A percentile compares a stretch with the other conserved stretches of the same genome.
These are phyloP conservation scores for Rhexocercosporidium sp. DNA, from an alignment of 2,329 filamentous ascomycete genomes.

Conservation along the genomic window DNA sequence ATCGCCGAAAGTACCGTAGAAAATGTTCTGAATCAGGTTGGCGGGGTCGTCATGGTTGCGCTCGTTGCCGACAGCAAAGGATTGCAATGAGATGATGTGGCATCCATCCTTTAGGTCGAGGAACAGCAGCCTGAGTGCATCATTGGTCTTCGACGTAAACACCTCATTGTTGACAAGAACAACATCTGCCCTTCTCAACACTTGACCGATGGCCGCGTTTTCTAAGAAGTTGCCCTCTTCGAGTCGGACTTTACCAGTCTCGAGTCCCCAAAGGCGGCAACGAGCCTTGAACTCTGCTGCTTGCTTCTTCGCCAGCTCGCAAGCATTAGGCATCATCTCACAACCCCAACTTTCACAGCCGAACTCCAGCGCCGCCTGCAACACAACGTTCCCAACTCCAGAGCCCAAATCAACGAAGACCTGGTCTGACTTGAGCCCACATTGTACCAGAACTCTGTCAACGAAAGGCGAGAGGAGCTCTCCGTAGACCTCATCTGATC, in stretches of 20 bases:
- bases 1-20: conserved; percentile 68
- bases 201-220: conserved; percentile 70
- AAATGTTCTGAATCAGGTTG: conserved; percentile 79
- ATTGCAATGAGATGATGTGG: conserved; percentile 89
- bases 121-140: conserved; percentile 84
- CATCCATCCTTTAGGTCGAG: conserved; percentile 90
- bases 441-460: conserved; percentile 77
- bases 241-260: conserved; percentile 78
- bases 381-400: conserved; percentile 92
- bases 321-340: conserved; percentile 93
- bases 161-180: conserved; percentile 98
- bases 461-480: conserved; percentile 88
- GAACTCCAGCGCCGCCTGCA: conserved; percentile 91
- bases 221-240: conserved; percentile 84
- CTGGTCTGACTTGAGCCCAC: conserved; percentile 78
- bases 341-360: conserved; percentile 96
- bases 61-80: conserved; percentile 78
- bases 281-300: conserved; percentile 83
- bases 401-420: conserved; percentile 95
- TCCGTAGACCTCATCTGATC: conserved; percentile 92
- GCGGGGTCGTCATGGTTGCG: conserved; percentile 80
- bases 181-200: conserved; percentile 87
- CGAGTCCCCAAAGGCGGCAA: conserved; percentile 87
- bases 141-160: conserved; percentile 87
- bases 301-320: conserved; percentile 80